Percentiles rank a stretch among this genome's conserved stretches.
Conservation (phyloP, 148 eudicot species). For the Heliosperma pusillum region DNA sequence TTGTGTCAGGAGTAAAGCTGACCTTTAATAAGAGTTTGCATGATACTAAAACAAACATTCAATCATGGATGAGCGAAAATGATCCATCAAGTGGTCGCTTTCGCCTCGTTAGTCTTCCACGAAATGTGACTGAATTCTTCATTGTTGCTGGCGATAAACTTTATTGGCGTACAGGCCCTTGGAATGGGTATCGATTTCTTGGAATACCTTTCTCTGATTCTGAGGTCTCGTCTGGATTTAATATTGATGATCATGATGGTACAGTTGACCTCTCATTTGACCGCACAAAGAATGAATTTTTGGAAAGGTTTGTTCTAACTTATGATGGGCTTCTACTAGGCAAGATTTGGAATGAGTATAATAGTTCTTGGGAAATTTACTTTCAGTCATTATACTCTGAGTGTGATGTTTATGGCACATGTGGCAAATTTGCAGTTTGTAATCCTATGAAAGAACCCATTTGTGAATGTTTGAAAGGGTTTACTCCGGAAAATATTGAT, state of each 20-base stretch:
- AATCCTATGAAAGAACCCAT: conserved; percentile 10
- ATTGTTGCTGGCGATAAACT: conserved; percentile 7
- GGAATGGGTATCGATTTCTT: conserved; percentile 13
- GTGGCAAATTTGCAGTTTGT: conserved; percentile 36
- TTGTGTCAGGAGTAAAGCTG: not conserved
- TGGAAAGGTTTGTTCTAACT: not conserved
- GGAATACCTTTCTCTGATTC: not conserved
- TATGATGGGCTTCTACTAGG: not conserved
- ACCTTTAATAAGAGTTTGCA: conserved; percentile 5
- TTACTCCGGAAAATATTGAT: conserved; percentile 29
- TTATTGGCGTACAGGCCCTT: conserved; percentile 13
- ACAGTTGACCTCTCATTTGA: conserved; percentile 8
- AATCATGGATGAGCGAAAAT: conserved; percentile 4
- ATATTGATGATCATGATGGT: conserved; percentile 1
- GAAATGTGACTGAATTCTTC: conserved; percentile 5
- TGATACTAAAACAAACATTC: conserved; percentile 8
- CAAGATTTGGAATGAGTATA: not conserved
- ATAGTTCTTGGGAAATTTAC: not conserved
- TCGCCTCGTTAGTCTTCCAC: conserved; percentile 14
- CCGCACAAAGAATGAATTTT: not conserved
- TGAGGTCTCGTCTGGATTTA: conserved; percentile 1
- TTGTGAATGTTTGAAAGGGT: conserved; percentile 37
- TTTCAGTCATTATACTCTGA: not conserved
- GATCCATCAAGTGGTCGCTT: conserved; percentile 11
- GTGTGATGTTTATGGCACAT: conserved; percentile 34